These are phyloP conservation scores for Colletotrichum navitas DNA, from an alignment of 2,329 filamentous ascomycete genomes.

Conservation along the genomic window DNA sequence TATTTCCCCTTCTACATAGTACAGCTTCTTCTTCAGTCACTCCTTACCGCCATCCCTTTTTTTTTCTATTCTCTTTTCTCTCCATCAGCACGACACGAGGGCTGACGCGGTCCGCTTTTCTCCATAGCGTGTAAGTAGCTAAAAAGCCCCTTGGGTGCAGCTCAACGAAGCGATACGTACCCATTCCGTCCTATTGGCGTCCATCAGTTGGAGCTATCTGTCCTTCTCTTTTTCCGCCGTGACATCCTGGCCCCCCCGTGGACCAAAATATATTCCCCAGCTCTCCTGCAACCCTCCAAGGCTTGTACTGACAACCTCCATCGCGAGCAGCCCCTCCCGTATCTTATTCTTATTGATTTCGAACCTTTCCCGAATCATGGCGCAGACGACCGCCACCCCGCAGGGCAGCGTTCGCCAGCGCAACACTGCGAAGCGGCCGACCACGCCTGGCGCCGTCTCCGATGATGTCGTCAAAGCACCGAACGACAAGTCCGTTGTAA, in stretches of 20 bases:
- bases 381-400: constrained; percentile 55
- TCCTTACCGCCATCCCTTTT: constrained; percentile 27
- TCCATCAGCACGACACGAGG: constrained; percentile 35
- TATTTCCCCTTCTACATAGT: neutral
- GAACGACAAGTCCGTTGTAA: constrained; percentile 57
- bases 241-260: constrained; percentile 4
- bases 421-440: constrained; percentile 63
- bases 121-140: constrained; percentile 38
- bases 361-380: constrained; percentile 56
- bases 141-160: constrained; percentile 29
- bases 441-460: constrained; percentile 51
- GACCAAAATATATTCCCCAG: constrained; percentile 18
- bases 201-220: constrained; percentile 39
- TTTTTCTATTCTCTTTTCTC: constrained; percentile 35
- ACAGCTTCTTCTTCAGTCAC: constrained; percentile 33
- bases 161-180: constrained; percentile 37
- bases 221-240: constrained; percentile 36
- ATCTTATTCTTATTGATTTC: constrained; percentile 35
- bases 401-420: constrained; percentile 72
- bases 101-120: constrained; percentile 35
- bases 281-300: constrained; percentile 20
- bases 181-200: constrained; percentile 1
- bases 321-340: constrained; percentile 26
- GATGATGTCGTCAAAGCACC: constrained; percentile 66
- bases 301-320: constrained; percentile 28